Conservation (phyloP, 2,329 filamentous ascomycete genomes). For the Cordyceps militaris region DNA sequence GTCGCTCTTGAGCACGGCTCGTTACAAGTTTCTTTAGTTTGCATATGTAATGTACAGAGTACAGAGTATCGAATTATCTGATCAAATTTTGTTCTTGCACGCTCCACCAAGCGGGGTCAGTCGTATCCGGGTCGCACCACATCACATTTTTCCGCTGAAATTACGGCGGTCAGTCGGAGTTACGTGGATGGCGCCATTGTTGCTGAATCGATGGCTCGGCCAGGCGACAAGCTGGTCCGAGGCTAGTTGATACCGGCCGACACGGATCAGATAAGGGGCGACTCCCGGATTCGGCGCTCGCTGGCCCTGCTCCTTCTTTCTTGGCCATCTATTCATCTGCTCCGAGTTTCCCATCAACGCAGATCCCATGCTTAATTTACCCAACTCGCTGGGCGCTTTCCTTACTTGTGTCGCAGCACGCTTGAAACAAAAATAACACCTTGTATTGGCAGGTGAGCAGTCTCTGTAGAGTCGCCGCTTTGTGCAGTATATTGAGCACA, state of each 20-base stretch:
- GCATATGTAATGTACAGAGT: neutral
- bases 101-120: neutral
- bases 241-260: neutral
- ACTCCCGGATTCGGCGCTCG: neutral
- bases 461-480: neutral
- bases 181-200: neutral
- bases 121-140: neutral
- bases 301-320: neutral
- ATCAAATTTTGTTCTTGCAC: neutral
- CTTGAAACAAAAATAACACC: neutral
- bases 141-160: neutral
- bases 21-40: neutral
- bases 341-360: neutral
- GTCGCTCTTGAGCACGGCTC: neutral
- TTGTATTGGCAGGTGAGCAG: neutral
- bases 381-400: neutral
- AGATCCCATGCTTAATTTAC: neutral
- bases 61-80: slow-evolving; percentile 12
- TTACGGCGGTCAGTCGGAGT: neutral
- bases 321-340: neutral
- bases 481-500: neutral
- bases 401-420: neutral
- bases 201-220: neutral
- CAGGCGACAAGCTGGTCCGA: neutral
- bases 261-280: slow-evolving; percentile 14